Conservation (phyloP, 768 basidiomycete genomes). For the Macrolepiota dolichaula region DNA sequence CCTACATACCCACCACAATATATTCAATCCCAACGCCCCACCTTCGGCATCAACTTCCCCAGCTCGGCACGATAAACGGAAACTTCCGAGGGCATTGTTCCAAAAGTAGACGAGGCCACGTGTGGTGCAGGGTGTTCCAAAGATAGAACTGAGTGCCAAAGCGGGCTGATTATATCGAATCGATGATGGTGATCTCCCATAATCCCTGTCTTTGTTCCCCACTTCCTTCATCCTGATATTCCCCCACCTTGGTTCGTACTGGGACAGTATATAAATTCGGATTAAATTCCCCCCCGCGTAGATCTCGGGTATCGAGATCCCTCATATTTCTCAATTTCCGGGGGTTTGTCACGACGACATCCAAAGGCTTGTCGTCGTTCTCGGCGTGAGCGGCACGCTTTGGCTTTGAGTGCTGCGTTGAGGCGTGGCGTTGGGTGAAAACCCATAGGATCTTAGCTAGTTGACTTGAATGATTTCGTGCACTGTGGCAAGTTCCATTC, state of each 20-base stretch:
- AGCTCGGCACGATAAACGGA: neutral
- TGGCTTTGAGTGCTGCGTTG: neutral
- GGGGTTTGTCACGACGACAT: neutral
- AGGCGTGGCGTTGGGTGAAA: conserved; percentile 2
- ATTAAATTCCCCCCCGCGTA: neutral
- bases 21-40: conserved; percentile 1
- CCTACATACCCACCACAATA: too few species aligned
- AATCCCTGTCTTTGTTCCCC: neutral
- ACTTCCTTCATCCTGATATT: neutral
- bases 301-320: neutral
- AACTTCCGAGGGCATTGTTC: neutral
- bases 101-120: neutral
- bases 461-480: neutral
- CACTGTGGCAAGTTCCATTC: neutral
- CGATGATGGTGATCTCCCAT: conserved; percentile 6
- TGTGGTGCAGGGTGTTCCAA: conserved; percentile 3
- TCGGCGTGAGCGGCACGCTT: conserved; percentile 2
- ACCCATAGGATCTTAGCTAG: neutral
- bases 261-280: neutral
- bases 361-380: neutral
- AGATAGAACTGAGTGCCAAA: neutral
- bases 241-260: neutral
- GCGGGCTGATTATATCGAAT: conserved; percentile 11
- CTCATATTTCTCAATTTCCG: neutral
- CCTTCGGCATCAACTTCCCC: neutral